A percentile compares a stretch with the other conserved stretches of the same genome.
These are phyloP conservation scores for Alternaria triticimaculans DNA, from an alignment of 2,329 filamentous ascomycete genomes.

Conservation along the genomic window DNA sequence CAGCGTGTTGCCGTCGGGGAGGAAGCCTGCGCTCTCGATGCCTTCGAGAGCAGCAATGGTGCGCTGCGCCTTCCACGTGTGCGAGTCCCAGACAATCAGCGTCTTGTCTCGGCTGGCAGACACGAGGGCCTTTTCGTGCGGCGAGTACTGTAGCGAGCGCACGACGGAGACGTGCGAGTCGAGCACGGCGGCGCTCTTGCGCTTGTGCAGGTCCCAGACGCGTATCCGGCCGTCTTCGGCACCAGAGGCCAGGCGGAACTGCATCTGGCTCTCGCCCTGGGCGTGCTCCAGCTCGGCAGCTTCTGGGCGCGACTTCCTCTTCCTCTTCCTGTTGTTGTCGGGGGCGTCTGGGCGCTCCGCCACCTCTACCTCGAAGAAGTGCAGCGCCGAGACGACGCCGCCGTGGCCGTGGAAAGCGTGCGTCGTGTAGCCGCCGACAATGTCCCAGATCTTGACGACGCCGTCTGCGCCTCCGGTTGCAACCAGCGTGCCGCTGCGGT, in stretches of 20 bases:
- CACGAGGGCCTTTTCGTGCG: conserved; percentile 75
- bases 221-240: conserved; percentile 92
- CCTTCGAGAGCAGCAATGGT: conserved; percentile 86
- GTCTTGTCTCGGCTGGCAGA: conserved; percentile 93
- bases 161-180: conserved; percentile 96
- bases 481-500: conserved; percentile 85
- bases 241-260: conserved; percentile 85
- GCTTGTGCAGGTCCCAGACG: conserved; percentile 89
- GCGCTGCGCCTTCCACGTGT: conserved; percentile 80
- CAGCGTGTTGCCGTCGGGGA: conserved; percentile 72
- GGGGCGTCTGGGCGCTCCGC: conserved; percentile 54
- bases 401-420: conserved; percentile 95
- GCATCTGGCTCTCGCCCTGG: conserved; percentile 57
- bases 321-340: conserved; percentile 47
- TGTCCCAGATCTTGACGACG: conserved; percentile 95
- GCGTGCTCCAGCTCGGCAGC: conserved; percentile 50
- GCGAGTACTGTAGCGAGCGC: conserved; percentile 82
- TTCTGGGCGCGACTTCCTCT: conserved; percentile 54
- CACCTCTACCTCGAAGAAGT: conserved; percentile 81
- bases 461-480: conserved; percentile 95
- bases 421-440: conserved; percentile 85
- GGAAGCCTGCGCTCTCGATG: conserved; percentile 82
- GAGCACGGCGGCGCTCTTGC: conserved; percentile 75
- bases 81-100: conserved; percentile 87
- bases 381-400: conserved; percentile 86